Base-by-base conservation (phyloP, 192 early-diverging fungal species). In the Coemansia sp. region DNA sequence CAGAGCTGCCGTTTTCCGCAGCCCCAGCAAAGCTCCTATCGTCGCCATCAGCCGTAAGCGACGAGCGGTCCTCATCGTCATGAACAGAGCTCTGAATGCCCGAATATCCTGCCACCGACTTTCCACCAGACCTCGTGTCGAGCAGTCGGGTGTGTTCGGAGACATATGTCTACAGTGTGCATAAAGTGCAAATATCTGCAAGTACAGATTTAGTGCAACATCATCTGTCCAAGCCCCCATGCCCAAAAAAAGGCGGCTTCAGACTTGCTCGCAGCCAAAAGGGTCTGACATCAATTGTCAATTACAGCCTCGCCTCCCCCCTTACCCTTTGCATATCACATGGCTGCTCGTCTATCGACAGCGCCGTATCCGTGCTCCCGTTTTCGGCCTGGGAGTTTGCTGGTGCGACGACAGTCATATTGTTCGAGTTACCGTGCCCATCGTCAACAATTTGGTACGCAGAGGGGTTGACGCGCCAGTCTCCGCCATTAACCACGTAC, bases 381-480 rank as follows among this genome's bases (percentile, higher is more conserved):
- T 13, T 26, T 20, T 31, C 12, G 38, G 62, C 2, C 18, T 38
- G 14, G 26, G 20, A 20, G 23, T 26, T 3, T 50, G 62, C 31
- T 16, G 36, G 20, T 6, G 21, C 35, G 53, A 79, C 77, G 26
- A 42, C 42, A 26, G 75, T 37, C 34, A 80, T 42, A 26, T 80
- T 80, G 66, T 80, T 80, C 11, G 59, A 59, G 43, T 80, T 80
- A 25, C 77, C 77, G 39, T 53, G 45, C 3, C 69, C 72, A 50
- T 80, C 77, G 16, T 59, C 56, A 0, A 48, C 68, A 14, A 61
- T 71, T 21, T 62, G 43, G 63, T 80, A 80, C 38, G 16, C 28
- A 5, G 39, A 34, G 33, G 71, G 14, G 62, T 65, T 68, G 58
- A 75, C 47, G 42, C 59, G 68, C 77, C 77, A 80, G n/a, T 80